These are phyloP conservation scores for Camellia japonica DNA, from an alignment of 148 eudicot species.

Conservation along the genomic window DNA sequence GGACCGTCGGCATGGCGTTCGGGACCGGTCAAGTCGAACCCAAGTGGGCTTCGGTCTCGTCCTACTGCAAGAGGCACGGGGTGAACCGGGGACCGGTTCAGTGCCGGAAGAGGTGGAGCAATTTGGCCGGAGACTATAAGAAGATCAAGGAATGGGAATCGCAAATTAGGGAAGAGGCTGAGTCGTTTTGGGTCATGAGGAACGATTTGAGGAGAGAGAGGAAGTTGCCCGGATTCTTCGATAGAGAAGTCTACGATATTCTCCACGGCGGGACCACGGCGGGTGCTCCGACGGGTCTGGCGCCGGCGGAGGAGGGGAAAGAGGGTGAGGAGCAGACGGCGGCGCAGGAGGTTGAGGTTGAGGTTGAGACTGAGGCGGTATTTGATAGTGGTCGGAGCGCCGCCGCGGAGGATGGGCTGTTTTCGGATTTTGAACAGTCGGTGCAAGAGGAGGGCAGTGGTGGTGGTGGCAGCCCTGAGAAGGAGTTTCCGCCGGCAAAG, in stretches of 20 bases:
- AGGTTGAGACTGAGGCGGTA: slow-evolving; percentile 28
- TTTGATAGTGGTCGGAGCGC: slow-evolving; percentile 71
- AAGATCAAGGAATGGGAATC: slow-evolving; percentile 87
- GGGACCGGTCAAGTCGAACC: slow-evolving; percentile 52
- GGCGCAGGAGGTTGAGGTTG: slow-evolving; percentile 2
- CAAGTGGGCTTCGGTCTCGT: slow-evolving; percentile 78
- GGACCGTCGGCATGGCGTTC: slow-evolving; percentile 23
- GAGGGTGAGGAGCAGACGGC: neutral
- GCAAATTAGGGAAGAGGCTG: slow-evolving; percentile 37
- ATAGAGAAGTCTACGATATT: slow-evolving; percentile 67
- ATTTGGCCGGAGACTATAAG: slow-evolving; percentile 76
- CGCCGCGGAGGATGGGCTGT: slow-evolving; percentile 54
- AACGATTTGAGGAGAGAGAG: slow-evolving; percentile 70
- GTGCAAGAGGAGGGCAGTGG: slow-evolving; percentile 26
- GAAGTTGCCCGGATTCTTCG: slow-evolving; percentile 82
- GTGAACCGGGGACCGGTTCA: slow-evolving; percentile 84
- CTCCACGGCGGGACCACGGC: slow-evolving; percentile 31
- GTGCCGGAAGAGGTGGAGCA: slow-evolving; percentile 91
- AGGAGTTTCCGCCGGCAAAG: slow-evolving; percentile 18
- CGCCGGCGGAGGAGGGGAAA: slow-evolving; percentile 1
- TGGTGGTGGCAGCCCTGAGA: slow-evolving; percentile 11
- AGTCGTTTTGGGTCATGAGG: slow-evolving; percentile 81
- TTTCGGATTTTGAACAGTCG: slow-evolving; percentile 50
- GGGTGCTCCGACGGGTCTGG: slow-evolving; percentile 2
- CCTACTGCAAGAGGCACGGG: slow-evolving; percentile 73